Percentiles rank a stretch among this genome's conserved stretches.
These are phyloP conservation scores for Trametes hirsuta DNA, from an alignment of 1,284 basidiomycete species.

Conservation along the genomic window DNA sequence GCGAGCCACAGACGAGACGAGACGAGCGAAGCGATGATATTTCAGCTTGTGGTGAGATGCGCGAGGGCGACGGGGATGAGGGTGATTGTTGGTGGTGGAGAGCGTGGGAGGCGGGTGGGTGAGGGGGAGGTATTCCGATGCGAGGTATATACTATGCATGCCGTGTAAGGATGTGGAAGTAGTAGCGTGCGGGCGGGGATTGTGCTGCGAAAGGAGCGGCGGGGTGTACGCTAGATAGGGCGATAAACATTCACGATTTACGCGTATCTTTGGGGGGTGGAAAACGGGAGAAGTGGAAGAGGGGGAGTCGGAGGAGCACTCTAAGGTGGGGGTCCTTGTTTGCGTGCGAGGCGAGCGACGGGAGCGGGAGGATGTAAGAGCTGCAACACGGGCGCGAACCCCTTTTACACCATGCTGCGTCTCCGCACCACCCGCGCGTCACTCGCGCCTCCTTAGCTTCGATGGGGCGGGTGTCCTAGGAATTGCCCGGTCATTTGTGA, in stretches of 20 bases:
- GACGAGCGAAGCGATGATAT: conserved; percentile 7
- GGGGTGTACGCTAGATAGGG: conserved; percentile 27
- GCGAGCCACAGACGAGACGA: background rate
- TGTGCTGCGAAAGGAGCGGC: conserved; percentile 22
- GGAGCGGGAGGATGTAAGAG: conserved; percentile 1
- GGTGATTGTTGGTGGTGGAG: background rate
- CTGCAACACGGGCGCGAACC: conserved; percentile 24
- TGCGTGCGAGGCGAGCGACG: background rate
- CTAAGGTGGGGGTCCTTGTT: background rate
- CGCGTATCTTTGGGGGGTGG: conserved; percentile 2
- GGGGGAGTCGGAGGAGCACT: background rate
- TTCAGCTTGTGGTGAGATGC: conserved; percentile 1
- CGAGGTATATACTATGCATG: conserved; percentile 21
- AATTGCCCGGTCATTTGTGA: background rate
- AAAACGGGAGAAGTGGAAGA: background rate
- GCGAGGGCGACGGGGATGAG: background rate
- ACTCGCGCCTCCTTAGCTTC: conserved; percentile 1
- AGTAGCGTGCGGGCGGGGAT: conserved; percentile 10
- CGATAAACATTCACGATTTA: conserved; percentile 20
- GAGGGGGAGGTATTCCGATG: conserved; percentile 14
- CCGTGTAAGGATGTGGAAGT: conserved; percentile 12
- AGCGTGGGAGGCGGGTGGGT: background rate
- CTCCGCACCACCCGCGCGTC: conserved; percentile 1
- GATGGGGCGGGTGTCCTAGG: conserved; percentile 2
- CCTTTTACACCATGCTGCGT: conserved; percentile 22